Evolutionary conservation across 192 early-diverging fungal genomes (phyloP).

Genomic region (Rhizophagus prolifer): DNA sequence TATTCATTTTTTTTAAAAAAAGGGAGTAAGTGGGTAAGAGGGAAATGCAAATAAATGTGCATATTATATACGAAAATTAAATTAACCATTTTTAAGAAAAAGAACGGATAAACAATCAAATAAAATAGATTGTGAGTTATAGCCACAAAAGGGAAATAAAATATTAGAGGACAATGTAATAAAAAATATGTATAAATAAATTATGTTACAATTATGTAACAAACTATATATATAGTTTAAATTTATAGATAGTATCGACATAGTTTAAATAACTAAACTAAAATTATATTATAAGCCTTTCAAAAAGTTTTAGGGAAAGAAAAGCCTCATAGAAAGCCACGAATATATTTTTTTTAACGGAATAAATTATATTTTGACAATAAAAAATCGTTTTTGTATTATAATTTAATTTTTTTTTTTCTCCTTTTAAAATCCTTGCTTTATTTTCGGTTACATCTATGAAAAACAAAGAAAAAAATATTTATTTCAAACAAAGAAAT

Average conservation of each 20-base stretch:
- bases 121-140: background rate
- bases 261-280: background rate
- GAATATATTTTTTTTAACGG: background rate
- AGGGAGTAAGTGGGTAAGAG: no score
- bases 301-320: background rate
- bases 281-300: background rate
- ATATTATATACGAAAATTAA: background rate
- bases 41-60: no score
- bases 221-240: no score
- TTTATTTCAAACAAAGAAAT: background rate
- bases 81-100: no score
- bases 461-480: background rate
- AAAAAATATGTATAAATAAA: background rate
- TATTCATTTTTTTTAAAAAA: background rate
- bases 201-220: no score
- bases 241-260: background rate
- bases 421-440: no score
- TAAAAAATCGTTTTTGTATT: background rate
- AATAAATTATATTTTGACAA: background rate
- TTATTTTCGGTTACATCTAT: background rate
- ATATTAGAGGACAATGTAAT: background rate
- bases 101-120: background rate
- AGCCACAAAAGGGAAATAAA: background rate
- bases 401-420: no score
- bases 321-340: background rate